Evolutionary conservation across 2,329 filamentous ascomycete genomes (phyloP), one percentile per base, ranked within the genome.

Genomic region (Trichoderma gracile): DNA sequence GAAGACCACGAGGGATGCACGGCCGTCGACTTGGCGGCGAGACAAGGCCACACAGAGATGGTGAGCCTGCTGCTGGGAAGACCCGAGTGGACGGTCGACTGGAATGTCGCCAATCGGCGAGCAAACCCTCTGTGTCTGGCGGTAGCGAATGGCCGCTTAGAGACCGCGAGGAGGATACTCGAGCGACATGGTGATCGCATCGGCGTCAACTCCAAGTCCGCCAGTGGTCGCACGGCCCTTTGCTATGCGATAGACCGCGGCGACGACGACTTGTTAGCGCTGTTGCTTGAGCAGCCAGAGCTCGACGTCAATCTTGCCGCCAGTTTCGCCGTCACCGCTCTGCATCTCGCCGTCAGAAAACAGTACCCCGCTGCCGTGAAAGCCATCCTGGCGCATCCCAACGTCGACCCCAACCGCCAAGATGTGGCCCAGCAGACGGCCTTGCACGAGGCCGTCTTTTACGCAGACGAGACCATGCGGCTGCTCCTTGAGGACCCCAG

Each of bases 391-490:
- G 21, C 40, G 10, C 53, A 57, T 14, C 52, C 61, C 8, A 10
- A 25, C 5, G 30, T 33, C 40, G n/a, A 63, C 17, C 43, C 50
- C 19, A 58, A 63, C 17, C 10, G 19, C 15, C 40, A 23, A 27
- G 61, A 63, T 17, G 27, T 42, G 45, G 27, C 49, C 6, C 52
- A 53, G 14, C 61, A 54, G 30, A 63, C 61, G 2, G 52, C 61
- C 19, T 8, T 63, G 12, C 42, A 53, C 17, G 49, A 46, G 52
- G 60, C 60, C 2, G 52, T 56, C 15, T 54, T 17, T 30, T 19
- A 47, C n/a, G 49, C n/a, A 5, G 23, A 54, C 5, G 49, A 65
- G 15, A 14, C 14, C 19, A 45, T 19, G 7, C 27, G 14, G 25
- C 40, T 62, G 14, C 40, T 65, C 6, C 63, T 65, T 19, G 12